A percentile compares a stretch with the other conserved stretches of the same genome.
Evolutionary conservation across 2,329 filamentous ascomycete genomes (phyloP).

Genomic region (Myriosclerotinia curreyana): DNA sequence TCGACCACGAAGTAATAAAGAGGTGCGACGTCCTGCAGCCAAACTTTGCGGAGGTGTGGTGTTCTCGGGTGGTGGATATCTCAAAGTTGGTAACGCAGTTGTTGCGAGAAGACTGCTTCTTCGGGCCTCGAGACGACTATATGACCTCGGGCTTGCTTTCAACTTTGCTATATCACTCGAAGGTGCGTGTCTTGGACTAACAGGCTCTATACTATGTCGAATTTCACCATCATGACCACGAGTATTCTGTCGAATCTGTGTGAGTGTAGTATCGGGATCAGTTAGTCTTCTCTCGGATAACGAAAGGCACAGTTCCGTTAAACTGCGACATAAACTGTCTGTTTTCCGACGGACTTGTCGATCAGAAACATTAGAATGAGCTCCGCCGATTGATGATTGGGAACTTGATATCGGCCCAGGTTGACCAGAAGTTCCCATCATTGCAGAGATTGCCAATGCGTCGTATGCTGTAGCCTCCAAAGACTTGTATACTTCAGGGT

Average conservation of each 20-base stretch:
- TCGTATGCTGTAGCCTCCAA: constrained; percentile 80
- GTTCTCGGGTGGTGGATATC: constrained; percentile 35
- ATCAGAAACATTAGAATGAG: constrained; percentile 57
- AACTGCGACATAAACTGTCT: constrained; percentile 85
- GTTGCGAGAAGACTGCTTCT: constrained; percentile 39
- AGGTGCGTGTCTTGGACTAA: constrained; percentile 26
- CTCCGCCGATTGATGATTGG: constrained; percentile 44
- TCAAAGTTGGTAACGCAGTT: constrained; percentile 36
- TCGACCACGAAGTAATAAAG: constrained; percentile 47
- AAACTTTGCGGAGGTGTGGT: constrained; percentile 47
- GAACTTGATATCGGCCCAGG: constrained; percentile 65
- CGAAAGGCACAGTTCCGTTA: constrained; percentile 89
- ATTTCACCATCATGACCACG: constrained; percentile 29
- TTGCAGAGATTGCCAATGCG: constrained; percentile 71
- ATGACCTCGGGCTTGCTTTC: constrained; percentile 37
- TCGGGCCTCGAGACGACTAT: constrained; percentile 38
- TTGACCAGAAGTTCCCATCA: constrained; percentile 72
- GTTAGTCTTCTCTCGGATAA: constrained; percentile 58
- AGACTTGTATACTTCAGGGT: constrained; percentile 68
- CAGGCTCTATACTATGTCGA: constrained; percentile 28
- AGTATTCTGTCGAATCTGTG: constrained; percentile 27
- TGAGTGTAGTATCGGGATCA: constrained; percentile 31
- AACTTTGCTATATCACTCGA: constrained; percentile 30
- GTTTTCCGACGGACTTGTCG: constrained; percentile 85
- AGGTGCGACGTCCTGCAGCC: constrained; percentile 53